Base-by-base conservation (phyloP, 805 yeast genomes). In the Wickerhamomyces kurtzmanii region DNA sequence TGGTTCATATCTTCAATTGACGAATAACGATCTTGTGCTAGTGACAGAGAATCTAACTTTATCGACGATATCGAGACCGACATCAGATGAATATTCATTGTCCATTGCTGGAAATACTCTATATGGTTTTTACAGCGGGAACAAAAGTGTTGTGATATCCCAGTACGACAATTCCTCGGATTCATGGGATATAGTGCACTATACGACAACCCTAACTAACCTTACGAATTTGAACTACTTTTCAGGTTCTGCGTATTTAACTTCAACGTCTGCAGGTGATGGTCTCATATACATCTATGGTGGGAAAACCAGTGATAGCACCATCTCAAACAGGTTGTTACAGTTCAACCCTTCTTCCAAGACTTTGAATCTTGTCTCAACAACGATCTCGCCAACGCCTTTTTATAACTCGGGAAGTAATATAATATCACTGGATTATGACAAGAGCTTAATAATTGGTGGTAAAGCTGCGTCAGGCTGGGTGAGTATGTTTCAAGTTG, bases 401-500 rank as follows among this genome's bases (percentile, higher is more conserved):
- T 74, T 74, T 38, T 70, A 62, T 38, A 75, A 74, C 1, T 70
- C 77, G 0, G 48, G 70, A 0, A 57, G 51, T 19, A 30, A 62
- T 6, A 23, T 36, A 1, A 15, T 61, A 12, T 48, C 62, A 33
- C 60, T 72, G 1, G 47, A 58, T 17, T 62, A 70, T 8, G 62
- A 55, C 29, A 55, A 68, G 4, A 69, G 62, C 36, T 48, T 75
- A 20, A 47, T 82, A 3, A 55, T 82, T 23, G 93, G 91, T 1
- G 93, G 94, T 3, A 59, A 59, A 29, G 66, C 82, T 3, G 40
- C 47, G 5, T 41, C 53, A 3, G 85, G 85, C 1, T 80, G 87
- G 85, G 68, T 80, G 20, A 68, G 71, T 36, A 69, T 81, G 75
- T 65, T 65, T 39, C 91, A 81, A 49, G 53, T 79, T 12, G 89